Evolutionary conservation across 805 yeast species (phyloP).

Genomic region (Candida pseudoglaebosa): DNA sequence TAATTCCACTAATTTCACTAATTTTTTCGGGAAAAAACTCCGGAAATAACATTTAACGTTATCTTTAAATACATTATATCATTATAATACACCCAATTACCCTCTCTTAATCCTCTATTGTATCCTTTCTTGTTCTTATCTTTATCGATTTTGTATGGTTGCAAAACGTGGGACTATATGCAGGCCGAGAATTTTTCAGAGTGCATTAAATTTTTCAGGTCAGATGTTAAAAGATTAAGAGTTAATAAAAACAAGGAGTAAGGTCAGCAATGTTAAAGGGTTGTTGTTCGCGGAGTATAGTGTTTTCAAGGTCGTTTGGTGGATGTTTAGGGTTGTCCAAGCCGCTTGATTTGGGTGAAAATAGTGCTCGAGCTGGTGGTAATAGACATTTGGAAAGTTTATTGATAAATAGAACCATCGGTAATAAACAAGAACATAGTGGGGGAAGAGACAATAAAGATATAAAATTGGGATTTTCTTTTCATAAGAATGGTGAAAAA

Average conservation of each 20-base stretch:
- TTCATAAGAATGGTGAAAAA: background rate
- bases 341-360: slow-evolving; percentile 3
- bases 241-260: too few species aligned
- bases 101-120: too few species aligned
- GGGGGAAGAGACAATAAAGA: background rate
- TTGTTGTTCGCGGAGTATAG: background rate
- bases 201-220: too few species aligned
- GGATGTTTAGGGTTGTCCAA: background rate
- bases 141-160: too few species aligned
- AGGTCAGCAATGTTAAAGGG: slow-evolving; percentile 2
- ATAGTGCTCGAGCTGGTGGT: background rate
- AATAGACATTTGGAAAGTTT: background rate
- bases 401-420: background rate
- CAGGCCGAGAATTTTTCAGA: too few species aligned
- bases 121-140: too few species aligned
- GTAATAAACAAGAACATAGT: background rate
- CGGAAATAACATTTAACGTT: too few species aligned
- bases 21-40: background rate
- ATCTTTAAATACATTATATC: too few species aligned
- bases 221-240: too few species aligned
- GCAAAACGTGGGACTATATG: too few species aligned
- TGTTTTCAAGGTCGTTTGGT: background rate
- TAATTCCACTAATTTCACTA: background rate
- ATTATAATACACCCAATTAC: too few species aligned
- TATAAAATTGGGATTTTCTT: too few species aligned